Conservation (phyloP, 2,329 filamentous ascomycete species). For the Exophiala dermatitidis region DNA sequence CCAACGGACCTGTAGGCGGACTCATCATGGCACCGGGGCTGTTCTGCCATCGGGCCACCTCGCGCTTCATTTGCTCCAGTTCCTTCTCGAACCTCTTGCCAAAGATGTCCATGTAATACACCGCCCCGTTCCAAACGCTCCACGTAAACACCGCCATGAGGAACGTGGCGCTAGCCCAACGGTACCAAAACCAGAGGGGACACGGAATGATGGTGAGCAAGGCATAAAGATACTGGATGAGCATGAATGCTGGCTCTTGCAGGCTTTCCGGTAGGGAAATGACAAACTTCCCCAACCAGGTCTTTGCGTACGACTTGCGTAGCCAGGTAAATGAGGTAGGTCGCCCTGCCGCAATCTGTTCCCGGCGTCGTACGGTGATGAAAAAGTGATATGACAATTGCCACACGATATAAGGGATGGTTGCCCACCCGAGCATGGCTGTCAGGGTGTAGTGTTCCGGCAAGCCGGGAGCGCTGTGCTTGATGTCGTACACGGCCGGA, state of each 20-base stretch:
- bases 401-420: constrained; percentile 87
- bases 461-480: constrained; percentile 58
- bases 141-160: constrained; percentile 78
- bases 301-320: constrained; percentile 80
- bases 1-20: constrained; percentile 13
- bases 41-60: constrained; percentile 82
- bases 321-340: constrained; percentile 98
- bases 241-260: constrained; percentile 89
- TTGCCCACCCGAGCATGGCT: constrained; percentile 91
- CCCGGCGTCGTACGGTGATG: constrained; percentile 87
- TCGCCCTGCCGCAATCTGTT: constrained; percentile 90
- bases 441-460: constrained; percentile 70
- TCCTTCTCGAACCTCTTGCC: constrained; percentile 96
- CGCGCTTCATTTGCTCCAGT: constrained; percentile 76
- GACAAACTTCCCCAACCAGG: constrained; percentile 80
- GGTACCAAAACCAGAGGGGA: constrained; percentile 87
- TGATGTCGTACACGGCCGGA: constrained; percentile 79
- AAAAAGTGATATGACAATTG: constrained; percentile 88
- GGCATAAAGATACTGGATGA: constrained; percentile 89
- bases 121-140: constrained; percentile 95
- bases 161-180: constrained; percentile 70
- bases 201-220: constrained; percentile 90
- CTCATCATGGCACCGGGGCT: constrained; percentile 35
- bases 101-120: constrained; percentile 97
- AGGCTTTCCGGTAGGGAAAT: constrained; percentile 65